phyloP scores from a whole-genome alignment of 2,329 filamentous ascomycete genomes.

The Thielaviopsis musarum region DNA sequence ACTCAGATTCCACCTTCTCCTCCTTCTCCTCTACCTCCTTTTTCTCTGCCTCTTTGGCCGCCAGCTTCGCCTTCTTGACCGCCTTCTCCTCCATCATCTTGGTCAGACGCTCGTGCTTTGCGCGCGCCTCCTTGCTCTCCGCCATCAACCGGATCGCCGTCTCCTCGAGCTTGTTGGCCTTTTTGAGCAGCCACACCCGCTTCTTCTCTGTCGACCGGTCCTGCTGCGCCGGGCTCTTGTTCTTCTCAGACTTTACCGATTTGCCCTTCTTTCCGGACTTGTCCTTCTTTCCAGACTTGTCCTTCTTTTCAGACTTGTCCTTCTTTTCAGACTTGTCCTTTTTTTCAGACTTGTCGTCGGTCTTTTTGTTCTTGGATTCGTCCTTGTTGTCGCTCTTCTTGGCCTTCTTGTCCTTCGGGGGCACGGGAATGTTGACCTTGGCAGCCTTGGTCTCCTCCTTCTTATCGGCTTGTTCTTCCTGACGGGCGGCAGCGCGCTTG shows the following conservation, averaged over 20 bases:
- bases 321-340: not conserved
- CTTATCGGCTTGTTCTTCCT: not conserved
- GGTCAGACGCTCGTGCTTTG: constrained; percentile 3
- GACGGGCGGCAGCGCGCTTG: constrained; percentile 5
- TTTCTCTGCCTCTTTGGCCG: constrained; percentile 13
- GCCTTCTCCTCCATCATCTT: constrained; percentile 14
- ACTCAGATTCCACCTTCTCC: not conserved
- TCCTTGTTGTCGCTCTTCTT: not conserved
- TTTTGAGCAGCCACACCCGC: constrained; percentile 21
- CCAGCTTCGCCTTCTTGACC: constrained; percentile 14
- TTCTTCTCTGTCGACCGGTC: constrained; percentile 23
- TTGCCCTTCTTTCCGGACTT: constrained; percentile 18
- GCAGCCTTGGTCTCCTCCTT: not conserved
- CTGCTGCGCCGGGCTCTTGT: not conserved
- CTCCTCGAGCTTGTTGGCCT: constrained; percentile 24
- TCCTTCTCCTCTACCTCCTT: constrained; percentile 5
- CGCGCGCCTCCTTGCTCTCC: constrained; percentile 9
- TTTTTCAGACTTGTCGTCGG: not conserved
- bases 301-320: constrained; percentile 12
- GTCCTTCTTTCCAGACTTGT: constrained; percentile 17
- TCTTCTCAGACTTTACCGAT: constrained; percentile 13
- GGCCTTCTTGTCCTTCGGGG: not conserved
- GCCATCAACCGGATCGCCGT: constrained; percentile 24
- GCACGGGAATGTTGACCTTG: not conserved
- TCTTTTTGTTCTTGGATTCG: not conserved